phyloP scores from a whole-genome alignment of 2,329 filamentous ascomycete species.

The Hypoxylon sp. region DNA sequence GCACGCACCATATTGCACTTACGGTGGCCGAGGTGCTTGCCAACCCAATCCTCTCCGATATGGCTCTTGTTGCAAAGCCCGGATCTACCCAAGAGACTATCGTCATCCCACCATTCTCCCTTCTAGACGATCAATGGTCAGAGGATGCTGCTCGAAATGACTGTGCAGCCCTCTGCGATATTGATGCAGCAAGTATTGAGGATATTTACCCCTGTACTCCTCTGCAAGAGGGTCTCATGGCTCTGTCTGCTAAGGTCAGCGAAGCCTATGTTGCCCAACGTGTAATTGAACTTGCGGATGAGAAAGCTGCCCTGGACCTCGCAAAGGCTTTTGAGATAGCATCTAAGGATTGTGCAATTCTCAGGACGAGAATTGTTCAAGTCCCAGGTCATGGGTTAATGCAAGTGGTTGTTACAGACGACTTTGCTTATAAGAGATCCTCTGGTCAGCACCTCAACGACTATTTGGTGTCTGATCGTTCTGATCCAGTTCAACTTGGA shows the following conservation, averaged over 20 bases:
- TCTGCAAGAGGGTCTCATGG: constrained; percentile 63
- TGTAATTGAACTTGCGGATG: constrained; percentile 53
- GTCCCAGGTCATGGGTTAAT: constrained; percentile 54
- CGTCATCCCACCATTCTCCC: constrained; percentile 50
- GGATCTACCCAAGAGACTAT: constrained; percentile 38
- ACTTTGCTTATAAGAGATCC: constrained; percentile 47
- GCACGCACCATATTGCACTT: constrained; percentile 50
- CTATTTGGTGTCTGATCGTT: constrained; percentile 53
- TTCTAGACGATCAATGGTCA: constrained; percentile 50
- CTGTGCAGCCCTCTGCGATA: constrained; percentile 52
- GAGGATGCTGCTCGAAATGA: constrained; percentile 48
- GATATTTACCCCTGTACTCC: constrained; percentile 65
- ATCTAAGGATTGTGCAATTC: constrained; percentile 51
- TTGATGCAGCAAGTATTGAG: constrained; percentile 51
- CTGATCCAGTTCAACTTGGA: constrained; percentile 55
- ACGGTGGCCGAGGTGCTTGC: constrained; percentile 58
- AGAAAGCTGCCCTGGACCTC: constrained; percentile 50
- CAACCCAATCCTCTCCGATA: constrained; percentile 54
- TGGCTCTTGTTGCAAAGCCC: constrained; percentile 51
- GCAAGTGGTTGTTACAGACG: constrained; percentile 56
- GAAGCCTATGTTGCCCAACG: constrained; percentile 63
- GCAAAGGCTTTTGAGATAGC: constrained; percentile 54
- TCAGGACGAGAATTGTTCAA: constrained; percentile 60
- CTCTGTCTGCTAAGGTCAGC: constrained; percentile 58
- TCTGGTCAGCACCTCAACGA: constrained; percentile 48